Conservation (phyloP, 163 green algal genomes). For the Chlamydomonas reinhardtii region DNA sequence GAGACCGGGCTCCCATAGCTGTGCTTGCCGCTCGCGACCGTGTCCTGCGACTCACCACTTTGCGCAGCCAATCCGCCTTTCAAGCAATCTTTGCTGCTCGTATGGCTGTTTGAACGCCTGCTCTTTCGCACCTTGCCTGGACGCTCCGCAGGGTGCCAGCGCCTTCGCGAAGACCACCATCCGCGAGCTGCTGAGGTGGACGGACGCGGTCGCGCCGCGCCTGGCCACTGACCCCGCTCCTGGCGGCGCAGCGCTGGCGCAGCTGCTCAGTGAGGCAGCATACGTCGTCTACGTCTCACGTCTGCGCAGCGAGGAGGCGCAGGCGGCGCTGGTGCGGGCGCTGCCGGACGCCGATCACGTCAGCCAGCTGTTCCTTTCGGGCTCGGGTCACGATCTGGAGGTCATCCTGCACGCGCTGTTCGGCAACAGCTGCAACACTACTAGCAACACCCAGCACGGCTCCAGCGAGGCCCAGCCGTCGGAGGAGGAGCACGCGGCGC, state of each 20-base stretch:
- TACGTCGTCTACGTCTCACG: conserved; percentile 49
- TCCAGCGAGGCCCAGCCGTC: no score
- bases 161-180: conserved; percentile 48
- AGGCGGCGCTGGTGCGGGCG: neutral
- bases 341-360: conserved; percentile 12
- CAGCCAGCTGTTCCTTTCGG: neutral
- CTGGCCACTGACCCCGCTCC: neutral
- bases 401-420: neutral
- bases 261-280: conserved; percentile 39
- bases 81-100: no score
- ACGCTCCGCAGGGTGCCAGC: neutral
- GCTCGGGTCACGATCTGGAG: neutral
- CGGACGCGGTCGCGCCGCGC: neutral
- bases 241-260: neutral
- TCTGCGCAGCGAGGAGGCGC: conserved; percentile 18
- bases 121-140: no score
- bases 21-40: no score
- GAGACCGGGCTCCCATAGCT: no score
- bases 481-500: no score
- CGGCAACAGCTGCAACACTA: no score
- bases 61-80: no score
- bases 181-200: conserved; percentile 56
- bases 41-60: no score
- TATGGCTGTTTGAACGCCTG: no score
- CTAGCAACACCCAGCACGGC: no score